Base-by-base conservation (phyloP, 108 stramenopile species). In the Pseudonitzschia multistriata region DNA sequence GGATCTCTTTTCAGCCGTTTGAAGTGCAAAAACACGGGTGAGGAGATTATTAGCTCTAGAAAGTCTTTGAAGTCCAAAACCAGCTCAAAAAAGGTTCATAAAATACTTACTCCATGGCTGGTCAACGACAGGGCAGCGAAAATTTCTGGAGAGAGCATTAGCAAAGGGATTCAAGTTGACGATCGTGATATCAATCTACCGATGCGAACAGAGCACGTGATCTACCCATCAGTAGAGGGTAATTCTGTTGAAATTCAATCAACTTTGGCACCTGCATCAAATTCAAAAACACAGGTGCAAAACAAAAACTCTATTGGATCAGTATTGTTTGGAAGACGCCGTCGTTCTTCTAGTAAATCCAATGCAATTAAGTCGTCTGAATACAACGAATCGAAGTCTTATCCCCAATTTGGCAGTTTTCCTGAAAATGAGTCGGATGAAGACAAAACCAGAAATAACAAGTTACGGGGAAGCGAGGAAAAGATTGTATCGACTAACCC, bases 61-160 rank as follows among this genome's bases (percentile, higher is more conserved):
- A 45, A 13, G 13, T 45, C 42, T 45, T 45, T 17, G 8, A 45
- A 45, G 42, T 45, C 42, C 13, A 17, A 2, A 17, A 17, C 42
- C 17, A 45, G 11, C 42, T 10, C 50, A 25, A 52, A 8, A 52
- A 17, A 13, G 6, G 57, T 59, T 59, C 57, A 59, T 29, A 33
- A 59, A 33, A 59, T 59, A 5, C 25, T 30, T 13, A 59, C 57
- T n/a, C 57, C 57, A 4, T 59, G 57, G 57, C 31, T 59, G 57
- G 57, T 52, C 24, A 1, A 3, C 24, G 50, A 22, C 11, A 52
- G 25, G 50, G 50, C 8, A 25, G 19, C 2, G 2, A 52, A 52
- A 25, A 52, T n/a, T 24, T 10, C 15, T 25, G 50, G 7, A 22
- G 19, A 24, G 3, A 52, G 1, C 1, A 52, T 24, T 25, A 52